Evolutionary conservation across 805 yeast genomes (phyloP).

Genomic region (Pichia ethanolica): DNA sequence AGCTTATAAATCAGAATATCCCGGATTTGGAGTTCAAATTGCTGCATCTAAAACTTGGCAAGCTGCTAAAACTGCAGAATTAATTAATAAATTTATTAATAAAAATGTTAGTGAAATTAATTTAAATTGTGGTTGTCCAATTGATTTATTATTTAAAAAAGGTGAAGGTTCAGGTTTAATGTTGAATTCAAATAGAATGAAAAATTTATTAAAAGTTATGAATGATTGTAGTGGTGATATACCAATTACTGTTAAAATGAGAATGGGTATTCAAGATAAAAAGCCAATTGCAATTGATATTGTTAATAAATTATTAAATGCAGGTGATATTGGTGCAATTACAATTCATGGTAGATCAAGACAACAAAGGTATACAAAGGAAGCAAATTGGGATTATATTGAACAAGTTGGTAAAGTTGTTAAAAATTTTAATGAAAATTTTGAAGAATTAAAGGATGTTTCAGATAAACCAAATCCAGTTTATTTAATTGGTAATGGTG

Average conservation of each 20-base stretch:
- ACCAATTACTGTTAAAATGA: conserved; percentile 85
- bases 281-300: conserved; percentile 83
- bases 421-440: conserved; percentile 47
- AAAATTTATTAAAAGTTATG: conserved; percentile 81
- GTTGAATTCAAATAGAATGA: conserved; percentile 78
- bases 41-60: conserved; percentile 92
- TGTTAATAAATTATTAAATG: conserved; percentile 53
- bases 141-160: conserved; percentile 83
- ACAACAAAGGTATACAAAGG: conserved; percentile 87
- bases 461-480: conserved; percentile 50
- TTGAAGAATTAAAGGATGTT: conserved; percentile 52
- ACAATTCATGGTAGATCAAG: conserved; percentile 95
- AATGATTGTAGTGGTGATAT: conserved; percentile 80
- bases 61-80: conserved; percentile 88
- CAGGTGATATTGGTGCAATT: conserved; percentile 76
- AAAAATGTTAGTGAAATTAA: conserved; percentile 69
- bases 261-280: conserved; percentile 83
- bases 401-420: conserved; percentile 64
- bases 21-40: conserved; percentile 89
- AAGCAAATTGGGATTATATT: conserved; percentile 91
- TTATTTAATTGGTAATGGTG: conserved; percentile 93
- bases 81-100: conserved; percentile 49
- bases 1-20: conserved; percentile 74
- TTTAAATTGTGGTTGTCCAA: conserved; percentile 96
- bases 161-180: conserved; percentile 94